phyloP scores from a whole-genome alignment of 2,329 filamentous ascomycete genomes.

The Arthrobotrys entomopaga region DNA sequence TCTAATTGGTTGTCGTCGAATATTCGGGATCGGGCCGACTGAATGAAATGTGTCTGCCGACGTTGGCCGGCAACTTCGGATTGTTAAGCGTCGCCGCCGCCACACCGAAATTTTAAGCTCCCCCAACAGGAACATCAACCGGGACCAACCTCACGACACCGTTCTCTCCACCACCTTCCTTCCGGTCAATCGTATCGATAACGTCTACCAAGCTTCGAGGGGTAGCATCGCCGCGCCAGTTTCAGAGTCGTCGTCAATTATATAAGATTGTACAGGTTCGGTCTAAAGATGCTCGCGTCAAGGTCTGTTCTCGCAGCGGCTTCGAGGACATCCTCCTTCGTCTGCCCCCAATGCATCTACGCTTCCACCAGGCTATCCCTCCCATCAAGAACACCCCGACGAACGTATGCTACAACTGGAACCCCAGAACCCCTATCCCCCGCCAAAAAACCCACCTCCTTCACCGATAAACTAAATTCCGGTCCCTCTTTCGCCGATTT shows the following conservation, averaged over 20 bases:
- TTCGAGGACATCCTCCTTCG: conserved; percentile 37
- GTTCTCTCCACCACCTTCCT: not conserved
- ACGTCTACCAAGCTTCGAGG: not conserved
- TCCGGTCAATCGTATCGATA: not conserved
- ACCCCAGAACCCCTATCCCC: conserved; percentile 19
- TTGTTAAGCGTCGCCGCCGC: conserved; percentile 19
- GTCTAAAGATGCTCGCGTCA: conserved; percentile 37
- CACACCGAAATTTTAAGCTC: conserved; percentile 40
- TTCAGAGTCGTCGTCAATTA: not conserved
- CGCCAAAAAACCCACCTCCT: conserved; percentile 59
- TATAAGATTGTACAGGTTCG: not conserved
- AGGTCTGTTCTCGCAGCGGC: conserved; percentile 30
- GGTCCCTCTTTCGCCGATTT: conserved; percentile 75
- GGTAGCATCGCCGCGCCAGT: not conserved
- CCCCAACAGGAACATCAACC: conserved; percentile 10
- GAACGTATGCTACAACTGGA: conserved; percentile 44
- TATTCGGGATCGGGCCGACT: conserved; percentile 24
- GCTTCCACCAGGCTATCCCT: conserved; percentile 23
- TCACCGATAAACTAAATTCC: conserved; percentile 72
- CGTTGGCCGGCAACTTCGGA: not conserved
- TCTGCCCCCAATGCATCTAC: conserved; percentile 50
- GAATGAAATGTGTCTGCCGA: not conserved
- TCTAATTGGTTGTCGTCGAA: conserved; percentile 39
- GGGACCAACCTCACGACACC: conserved; percentile 3
- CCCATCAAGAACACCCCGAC: not conserved